Conservation (phyloP, 805 yeast genomes). For the Saccharomycodes ludwigii region DNA sequence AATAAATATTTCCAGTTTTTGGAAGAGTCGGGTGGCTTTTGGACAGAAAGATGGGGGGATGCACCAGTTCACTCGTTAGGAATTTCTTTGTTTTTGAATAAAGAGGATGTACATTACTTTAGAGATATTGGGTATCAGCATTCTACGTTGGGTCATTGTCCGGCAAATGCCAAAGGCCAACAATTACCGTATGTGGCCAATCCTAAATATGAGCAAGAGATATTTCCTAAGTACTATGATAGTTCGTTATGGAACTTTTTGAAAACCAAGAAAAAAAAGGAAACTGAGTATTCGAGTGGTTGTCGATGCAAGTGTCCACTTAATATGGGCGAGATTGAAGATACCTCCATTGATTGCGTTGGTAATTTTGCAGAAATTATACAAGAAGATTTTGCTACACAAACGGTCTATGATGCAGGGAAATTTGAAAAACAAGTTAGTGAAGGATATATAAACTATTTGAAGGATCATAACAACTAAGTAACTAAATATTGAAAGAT, state of each 20-base stretch:
- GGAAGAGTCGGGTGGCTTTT: conserved; percentile 72
- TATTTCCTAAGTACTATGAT: too few relatives aligned
- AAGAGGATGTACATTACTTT: conserved; percentile 74
- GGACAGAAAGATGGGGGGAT: conserved; percentile 93
- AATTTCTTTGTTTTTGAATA: conserved; percentile 57
- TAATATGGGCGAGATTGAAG: conserved; percentile 42
- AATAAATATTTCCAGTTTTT: conserved; percentile 53
- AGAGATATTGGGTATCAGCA: conserved; percentile 88
- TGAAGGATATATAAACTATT: conserved; percentile 11
- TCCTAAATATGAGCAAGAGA: conserved; percentile 16
- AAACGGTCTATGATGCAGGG: conserved; percentile 17
- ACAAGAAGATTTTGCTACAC: conserved; percentile 17
- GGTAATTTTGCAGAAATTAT: conserved; percentile 35
- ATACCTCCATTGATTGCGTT: conserved; percentile 39
- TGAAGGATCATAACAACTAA: conserved; percentile 1
- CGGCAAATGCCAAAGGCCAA: conserved; percentile 34
- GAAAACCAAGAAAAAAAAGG: conserved; percentile 13
- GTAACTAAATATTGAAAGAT: too few relatives aligned
- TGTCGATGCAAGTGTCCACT: conserved; percentile 78
- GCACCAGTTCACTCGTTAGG: conserved; percentile 91
- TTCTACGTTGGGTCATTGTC: conserved; percentile 74
- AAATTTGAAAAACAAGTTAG: conserved; percentile 17
- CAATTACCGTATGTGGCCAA: conserved; percentile 35
- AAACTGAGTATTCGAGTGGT: conserved; percentile 38
- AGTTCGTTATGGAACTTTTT: conserved; percentile 1